These are phyloP conservation scores for Candida albicans DNA, from an alignment of 1,139 yeast species.

Conservation along the genomic window DNA sequence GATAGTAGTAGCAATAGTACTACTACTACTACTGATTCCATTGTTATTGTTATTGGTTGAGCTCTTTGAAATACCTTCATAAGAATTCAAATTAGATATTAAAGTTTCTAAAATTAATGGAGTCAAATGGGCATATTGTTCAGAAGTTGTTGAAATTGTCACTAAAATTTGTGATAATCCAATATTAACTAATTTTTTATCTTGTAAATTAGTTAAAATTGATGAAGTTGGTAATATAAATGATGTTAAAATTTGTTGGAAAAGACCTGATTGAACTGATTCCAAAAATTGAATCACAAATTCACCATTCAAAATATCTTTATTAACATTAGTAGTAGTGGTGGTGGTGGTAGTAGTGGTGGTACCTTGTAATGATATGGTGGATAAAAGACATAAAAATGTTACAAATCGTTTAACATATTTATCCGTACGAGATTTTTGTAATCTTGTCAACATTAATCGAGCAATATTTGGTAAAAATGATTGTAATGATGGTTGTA, in stretches of 20 bases:
- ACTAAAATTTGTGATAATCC: conserved; percentile 63
- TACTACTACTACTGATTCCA: conserved; percentile 18
- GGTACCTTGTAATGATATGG: conserved; percentile 34
- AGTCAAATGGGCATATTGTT: no score
- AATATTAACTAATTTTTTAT: conserved; percentile 71
- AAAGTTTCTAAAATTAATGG: conserved; percentile 35
- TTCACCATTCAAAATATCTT: conserved; percentile 38
- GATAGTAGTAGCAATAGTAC: conserved; percentile 25
- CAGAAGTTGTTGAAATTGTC: conserved; percentile 24
- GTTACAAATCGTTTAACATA: conserved; percentile 71
- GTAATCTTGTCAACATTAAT: conserved; percentile 75
- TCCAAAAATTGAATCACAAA: conserved; percentile 61
- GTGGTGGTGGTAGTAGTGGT: conserved; percentile 2
- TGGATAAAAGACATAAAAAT: conserved; percentile 58
- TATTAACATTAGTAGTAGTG: conserved; percentile 11
- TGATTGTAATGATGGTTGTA: conserved; percentile 44
- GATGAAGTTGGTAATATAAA: conserved; percentile 70
- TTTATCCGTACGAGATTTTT: conserved; percentile 78
- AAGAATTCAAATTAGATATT: conserved; percentile 43
- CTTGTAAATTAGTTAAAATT: conserved; percentile 64
- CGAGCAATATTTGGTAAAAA: conserved; percentile 73
- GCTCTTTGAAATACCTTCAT: conserved; percentile 36
- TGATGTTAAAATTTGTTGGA: conserved; percentile 60
- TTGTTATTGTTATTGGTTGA: neutral
- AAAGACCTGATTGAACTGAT: conserved; percentile 61